Conservation (phyloP, 164 flowering plant genomes). For the Chloranthus sessilifolius region DNA sequence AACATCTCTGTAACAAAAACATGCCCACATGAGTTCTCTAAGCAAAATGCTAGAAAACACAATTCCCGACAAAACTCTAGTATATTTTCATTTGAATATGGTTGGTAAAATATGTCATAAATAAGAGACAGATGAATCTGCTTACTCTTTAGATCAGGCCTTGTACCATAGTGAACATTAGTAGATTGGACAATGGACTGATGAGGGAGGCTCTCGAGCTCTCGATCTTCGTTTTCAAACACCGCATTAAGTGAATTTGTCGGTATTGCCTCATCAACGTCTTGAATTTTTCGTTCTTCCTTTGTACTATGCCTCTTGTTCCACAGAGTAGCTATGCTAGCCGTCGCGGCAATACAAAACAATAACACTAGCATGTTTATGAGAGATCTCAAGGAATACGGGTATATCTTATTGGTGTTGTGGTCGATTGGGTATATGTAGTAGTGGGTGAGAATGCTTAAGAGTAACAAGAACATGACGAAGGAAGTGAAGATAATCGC, state of each 20-base stretch:
- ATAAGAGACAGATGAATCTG: too few species aligned
- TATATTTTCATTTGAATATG: too few species aligned
- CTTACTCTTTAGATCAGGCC: slow-evolving; percentile 53
- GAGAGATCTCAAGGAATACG: slow-evolving; percentile 21
- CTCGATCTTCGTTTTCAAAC: slow-evolving; percentile 39
- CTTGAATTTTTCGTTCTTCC: slow-evolving; percentile 34
- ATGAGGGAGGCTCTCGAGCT: slow-evolving; percentile 54
- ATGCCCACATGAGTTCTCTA: too few species aligned
- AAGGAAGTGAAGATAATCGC: slow-evolving; percentile 62
- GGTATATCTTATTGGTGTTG: slow-evolving; percentile 27
- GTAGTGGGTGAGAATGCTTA: slow-evolving; percentile 43
- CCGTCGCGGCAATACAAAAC: slow-evolving; percentile 31
- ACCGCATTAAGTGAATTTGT: too few species aligned
- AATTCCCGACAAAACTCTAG: too few species aligned
- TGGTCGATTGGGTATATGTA: slow-evolving; percentile 64
- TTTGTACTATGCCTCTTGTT: slow-evolving; percentile 42
- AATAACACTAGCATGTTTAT: slow-evolving; percentile 38
- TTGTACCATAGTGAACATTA: slow-evolving; percentile 48
- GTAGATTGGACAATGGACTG: slow-evolving; percentile 44
- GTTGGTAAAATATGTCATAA: too few species aligned
- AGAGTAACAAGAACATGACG: slow-evolving; percentile 39
- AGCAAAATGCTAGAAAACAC: too few species aligned
- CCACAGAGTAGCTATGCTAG: slow-evolving; percentile 40
- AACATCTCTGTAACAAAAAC: slow-evolving; percentile 35
- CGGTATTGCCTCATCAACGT: slow-evolving; percentile 24